Conservation (phyloP, 306 rosid genomes). For the Casuarina cunninghamiana region DNA sequence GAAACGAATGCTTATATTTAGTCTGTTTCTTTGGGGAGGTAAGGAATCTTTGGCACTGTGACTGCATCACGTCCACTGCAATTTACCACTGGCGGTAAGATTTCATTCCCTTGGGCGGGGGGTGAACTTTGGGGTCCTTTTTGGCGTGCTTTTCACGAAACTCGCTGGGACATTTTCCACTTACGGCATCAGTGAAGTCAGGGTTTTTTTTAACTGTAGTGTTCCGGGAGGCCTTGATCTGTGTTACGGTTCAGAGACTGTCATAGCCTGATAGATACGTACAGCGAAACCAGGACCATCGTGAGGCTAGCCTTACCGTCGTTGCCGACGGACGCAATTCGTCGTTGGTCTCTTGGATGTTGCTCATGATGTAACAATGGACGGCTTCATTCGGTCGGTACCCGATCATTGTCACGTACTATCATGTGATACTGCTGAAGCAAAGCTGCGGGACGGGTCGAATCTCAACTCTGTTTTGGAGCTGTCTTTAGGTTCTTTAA, state of each 20-base stretch:
- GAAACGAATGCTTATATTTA: neutral
- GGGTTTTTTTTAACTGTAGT: conserved; percentile 5
- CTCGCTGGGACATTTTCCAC: neutral
- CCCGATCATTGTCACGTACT: neutral
- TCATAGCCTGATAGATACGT: neutral
- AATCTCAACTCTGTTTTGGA: too few relatives aligned
- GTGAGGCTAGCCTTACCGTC: conserved; percentile 8
- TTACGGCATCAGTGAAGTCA: conserved; percentile 7
- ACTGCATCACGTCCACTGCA: neutral
- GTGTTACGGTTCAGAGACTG: neutral
- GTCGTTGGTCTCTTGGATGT: neutral
- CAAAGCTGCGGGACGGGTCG: neutral
- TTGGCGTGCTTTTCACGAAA: conserved; percentile 25
- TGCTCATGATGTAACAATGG: neutral
- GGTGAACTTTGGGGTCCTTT: neutral
- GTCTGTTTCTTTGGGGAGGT: conserved; percentile 21
- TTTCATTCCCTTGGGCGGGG: conserved; percentile 19
- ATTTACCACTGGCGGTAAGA: conserved; percentile 1
- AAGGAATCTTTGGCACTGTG: conserved; percentile 40
- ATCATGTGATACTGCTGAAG: neutral
- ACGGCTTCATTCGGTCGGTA: neutral
- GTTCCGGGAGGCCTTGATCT: neutral
- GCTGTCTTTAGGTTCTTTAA: neutral
- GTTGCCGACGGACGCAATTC: neutral
- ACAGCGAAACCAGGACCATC: neutral